Conservation (phyloP, 2,329 filamentous ascomycete genomes). For the Karstenula rhodostoma region DNA sequence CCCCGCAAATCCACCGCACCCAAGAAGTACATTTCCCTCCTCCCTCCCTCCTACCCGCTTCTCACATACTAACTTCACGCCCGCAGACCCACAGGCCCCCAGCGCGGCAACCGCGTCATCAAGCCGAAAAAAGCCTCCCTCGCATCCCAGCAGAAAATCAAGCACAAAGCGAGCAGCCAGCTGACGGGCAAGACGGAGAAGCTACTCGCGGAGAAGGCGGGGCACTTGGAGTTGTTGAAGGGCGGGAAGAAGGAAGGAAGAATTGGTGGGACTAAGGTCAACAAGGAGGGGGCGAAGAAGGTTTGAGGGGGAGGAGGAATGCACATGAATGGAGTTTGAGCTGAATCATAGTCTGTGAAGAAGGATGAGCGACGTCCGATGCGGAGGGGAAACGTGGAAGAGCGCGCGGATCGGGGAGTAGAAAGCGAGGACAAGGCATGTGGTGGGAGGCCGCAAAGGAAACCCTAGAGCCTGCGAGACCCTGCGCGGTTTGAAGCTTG, state of each 20-base stretch:
- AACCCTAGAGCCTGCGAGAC: too few relatives aligned
- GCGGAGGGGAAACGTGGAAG: too few relatives aligned
- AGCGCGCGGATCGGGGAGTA: too few relatives aligned
- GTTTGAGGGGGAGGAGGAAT: background rate
- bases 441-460: too few relatives aligned
- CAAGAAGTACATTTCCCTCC: slow-evolving; percentile 47
- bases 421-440: too few relatives aligned
- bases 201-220: slow-evolving; percentile 70
- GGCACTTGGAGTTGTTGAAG: slow-evolving; percentile 73
- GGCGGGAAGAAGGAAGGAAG: slow-evolving; percentile 68
- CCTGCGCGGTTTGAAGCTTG: too few relatives aligned
- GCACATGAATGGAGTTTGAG: background rate
- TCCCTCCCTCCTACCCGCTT: background rate
- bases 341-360: background rate
- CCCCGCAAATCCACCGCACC: slow-evolving; percentile 44
- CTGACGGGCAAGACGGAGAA: slow-evolving; percentile 72
- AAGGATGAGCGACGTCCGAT: background rate
- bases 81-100: slow-evolving; percentile 56
- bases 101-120: slow-evolving; percentile 68
- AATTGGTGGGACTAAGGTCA: slow-evolving; percentile 31
- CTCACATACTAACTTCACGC: slow-evolving; percentile 15
- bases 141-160: slow-evolving; percentile 68
- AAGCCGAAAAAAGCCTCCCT: slow-evolving; percentile 71
- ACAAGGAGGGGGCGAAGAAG: slow-evolving; percentile 12
- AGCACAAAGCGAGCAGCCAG: slow-evolving; percentile 70